These are phyloP conservation scores for Haplosporangium sp. DNA, from an alignment of 371 early-diverging fungal species.

Conservation along the genomic window DNA sequence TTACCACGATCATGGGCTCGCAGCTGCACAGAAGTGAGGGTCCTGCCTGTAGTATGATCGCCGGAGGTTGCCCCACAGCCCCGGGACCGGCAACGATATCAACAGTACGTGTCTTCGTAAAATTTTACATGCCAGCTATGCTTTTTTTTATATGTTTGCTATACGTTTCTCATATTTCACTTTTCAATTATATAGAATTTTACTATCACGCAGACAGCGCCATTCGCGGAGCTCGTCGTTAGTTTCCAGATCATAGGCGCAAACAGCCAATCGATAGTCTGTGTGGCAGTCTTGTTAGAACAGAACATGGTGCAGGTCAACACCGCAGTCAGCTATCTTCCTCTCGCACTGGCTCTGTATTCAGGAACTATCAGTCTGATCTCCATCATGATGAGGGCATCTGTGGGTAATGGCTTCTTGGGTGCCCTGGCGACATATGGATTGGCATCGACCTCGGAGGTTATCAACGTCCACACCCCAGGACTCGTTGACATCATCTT, in stretches of 20 bases:
- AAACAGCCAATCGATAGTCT: constrained; percentile 51
- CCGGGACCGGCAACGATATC: constrained; percentile 19
- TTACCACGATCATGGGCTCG: constrained; percentile 14
- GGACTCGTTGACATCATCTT: constrained; percentile 66
- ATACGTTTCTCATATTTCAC: not conserved
- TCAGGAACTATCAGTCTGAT: constrained; percentile 56
- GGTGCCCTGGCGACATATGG: constrained; percentile 65
- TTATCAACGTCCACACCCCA: constrained; percentile 64
- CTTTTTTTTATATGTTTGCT: not conserved
- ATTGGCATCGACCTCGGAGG: constrained; percentile 57
- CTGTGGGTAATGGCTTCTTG: constrained; percentile 58
- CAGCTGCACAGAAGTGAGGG: constrained; percentile 27
- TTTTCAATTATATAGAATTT: constrained; percentile 23
- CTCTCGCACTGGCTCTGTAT: constrained; percentile 58
- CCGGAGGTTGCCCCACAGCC: constrained; percentile 28
- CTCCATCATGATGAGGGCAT: constrained; percentile 59
- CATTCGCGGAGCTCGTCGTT: constrained; percentile 47
- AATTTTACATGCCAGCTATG: no score
- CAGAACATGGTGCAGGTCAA: constrained; percentile 35
- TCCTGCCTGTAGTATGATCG: constrained; percentile 28
- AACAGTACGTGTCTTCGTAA: constrained; percentile 12
- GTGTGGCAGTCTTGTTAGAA: constrained; percentile 55
- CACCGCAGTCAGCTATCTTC: constrained; percentile 63
- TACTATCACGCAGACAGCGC: constrained; percentile 30
- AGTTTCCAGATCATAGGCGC: constrained; percentile 20